These are phyloP conservation scores for Populus simonii DNA, from an alignment of 345 rosid genomes.

Conservation along the genomic window DNA sequence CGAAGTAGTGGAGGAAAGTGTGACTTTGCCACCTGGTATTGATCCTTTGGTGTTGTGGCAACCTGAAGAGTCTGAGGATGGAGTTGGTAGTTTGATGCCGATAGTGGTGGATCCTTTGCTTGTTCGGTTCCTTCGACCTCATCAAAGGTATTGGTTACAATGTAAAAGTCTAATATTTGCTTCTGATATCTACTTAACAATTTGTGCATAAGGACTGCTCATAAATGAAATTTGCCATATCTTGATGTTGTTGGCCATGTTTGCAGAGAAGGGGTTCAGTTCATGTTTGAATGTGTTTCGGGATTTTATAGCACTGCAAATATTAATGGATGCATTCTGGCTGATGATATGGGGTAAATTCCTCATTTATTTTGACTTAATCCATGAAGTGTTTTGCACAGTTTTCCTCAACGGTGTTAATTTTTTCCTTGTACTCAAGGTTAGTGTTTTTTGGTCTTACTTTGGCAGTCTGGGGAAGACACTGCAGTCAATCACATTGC, in stretches of 20 bases:
- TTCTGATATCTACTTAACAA: background rate
- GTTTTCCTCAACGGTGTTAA: background rate
- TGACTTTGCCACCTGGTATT: constrained; percentile 71
- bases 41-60: constrained; percentile 88
- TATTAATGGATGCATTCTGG: constrained; percentile 91
- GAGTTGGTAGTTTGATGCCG: constrained; percentile 27
- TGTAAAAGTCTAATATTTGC: background rate
- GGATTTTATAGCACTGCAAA: constrained; percentile 52
- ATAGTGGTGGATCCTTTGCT: constrained; percentile 83
- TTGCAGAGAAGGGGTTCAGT: constrained; percentile 98
- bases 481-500: constrained; percentile 83
- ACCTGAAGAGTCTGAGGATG: constrained; percentile 55
- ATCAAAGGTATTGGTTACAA: constrained; percentile 69
- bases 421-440: constrained; percentile 2
- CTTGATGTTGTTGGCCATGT: background rate
- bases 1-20: constrained; percentile 52
- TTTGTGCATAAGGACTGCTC: background rate
- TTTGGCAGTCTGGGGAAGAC: constrained; percentile 93
- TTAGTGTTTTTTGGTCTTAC: constrained; percentile 12
- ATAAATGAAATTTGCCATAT: background rate
- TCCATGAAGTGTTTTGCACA: background rate
- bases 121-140: constrained; percentile 89
- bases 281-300: constrained; percentile 94
- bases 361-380: constrained; percentile 16
- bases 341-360: constrained; percentile 98